Evolutionary conservation across 495 filamentous ascomycete genomes (phyloP).

Genomic region (Entonaema liquescens): DNA sequence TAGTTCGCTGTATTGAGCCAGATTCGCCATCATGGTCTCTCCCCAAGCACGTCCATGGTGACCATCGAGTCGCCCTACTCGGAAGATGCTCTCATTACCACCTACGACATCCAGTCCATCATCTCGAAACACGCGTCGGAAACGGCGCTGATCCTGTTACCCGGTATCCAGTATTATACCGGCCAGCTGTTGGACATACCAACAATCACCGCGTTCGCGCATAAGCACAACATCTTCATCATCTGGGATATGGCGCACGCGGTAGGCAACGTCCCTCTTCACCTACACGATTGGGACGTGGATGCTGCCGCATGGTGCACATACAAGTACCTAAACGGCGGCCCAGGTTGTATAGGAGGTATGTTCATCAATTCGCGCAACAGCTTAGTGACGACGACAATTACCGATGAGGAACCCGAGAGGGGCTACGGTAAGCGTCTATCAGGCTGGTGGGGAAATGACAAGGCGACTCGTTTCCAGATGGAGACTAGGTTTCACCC

Average conservation of each 20-base stretch:
- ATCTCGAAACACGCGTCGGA: constrained; percentile 79
- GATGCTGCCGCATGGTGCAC: constrained; percentile 98
- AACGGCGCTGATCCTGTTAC: constrained; percentile 84
- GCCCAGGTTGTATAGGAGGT: constrained; percentile 86
- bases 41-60: constrained; percentile 75
- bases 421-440: constrained; percentile 64
- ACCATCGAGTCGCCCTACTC: constrained; percentile 70
- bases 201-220: constrained; percentile 83
- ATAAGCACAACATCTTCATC: constrained; percentile 76
- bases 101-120: constrained; percentile 74
- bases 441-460: constrained; percentile 91
- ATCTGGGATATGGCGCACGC: constrained; percentile 98
- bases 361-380: constrained; percentile 87
- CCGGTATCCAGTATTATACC: constrained; percentile 94
- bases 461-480: constrained; percentile 76
- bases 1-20: constrained; percentile 92
- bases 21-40: constrained; percentile 77
- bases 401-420: constrained; percentile 48
- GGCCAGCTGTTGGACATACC: constrained; percentile 90
- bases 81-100: constrained; percentile 65
- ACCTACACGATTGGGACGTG: constrained; percentile 91
- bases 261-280: constrained; percentile 85
- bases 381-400: constrained; percentile 59
- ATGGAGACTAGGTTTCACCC: constrained; percentile 85
- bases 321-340: constrained; percentile 96